Base-by-base conservation (phyloP, 2,329 filamentous ascomycete genomes). In the Hypoxylon sp. region DNA sequence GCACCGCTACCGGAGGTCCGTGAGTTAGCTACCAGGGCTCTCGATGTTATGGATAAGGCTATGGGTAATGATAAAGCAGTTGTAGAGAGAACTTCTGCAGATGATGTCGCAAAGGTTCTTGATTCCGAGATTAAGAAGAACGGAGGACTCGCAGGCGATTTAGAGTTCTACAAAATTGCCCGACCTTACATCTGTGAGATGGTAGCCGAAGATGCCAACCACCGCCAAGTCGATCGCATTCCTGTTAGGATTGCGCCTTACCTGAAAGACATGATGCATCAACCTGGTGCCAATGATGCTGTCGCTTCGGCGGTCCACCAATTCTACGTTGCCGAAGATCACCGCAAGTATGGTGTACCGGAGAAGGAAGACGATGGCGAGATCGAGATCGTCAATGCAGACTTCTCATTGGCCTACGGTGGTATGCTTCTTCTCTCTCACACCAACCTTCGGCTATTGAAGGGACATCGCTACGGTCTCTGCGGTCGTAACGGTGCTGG, bases 351-450 rank as follows among this genome's bases (percentile, higher is more conserved):
- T 75, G 95, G 94, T 71, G 89, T 91, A 59, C 93, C 94, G 1
- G 86, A 93, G 72, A 92, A 94, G 80, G 93, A 96, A 69, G 94
- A 98, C 67, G 93, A 97, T 67, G 94, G 94, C 66, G 96, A 99
- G 82, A 86, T 91, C 22, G 96, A 98, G 81, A 97, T 99, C 78
- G 96, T 99, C 79, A 98, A 99, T 76, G 95, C 96, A 50, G 92
- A 96, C 78, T 99, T 99, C 84, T 99, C 96, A 19, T 88, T 99
- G 24, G 96, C 94, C 52, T 99, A 99, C 77, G 96, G 96, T 79
- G 96, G 96, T 77, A 98, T 98, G 94, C 89, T 99, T 73, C 85
- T 99, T 69, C 88, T 99, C 22, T 98, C 94, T 4, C 96, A 98
- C 84, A 98, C 96, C 73, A 98, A 98, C 80, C 86, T 99, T 47